Evolutionary conservation across 257 asterid species (phyloP), one percentile per base, ranked within the genome.

Genomic region (Cruciata laevipes): DNA sequence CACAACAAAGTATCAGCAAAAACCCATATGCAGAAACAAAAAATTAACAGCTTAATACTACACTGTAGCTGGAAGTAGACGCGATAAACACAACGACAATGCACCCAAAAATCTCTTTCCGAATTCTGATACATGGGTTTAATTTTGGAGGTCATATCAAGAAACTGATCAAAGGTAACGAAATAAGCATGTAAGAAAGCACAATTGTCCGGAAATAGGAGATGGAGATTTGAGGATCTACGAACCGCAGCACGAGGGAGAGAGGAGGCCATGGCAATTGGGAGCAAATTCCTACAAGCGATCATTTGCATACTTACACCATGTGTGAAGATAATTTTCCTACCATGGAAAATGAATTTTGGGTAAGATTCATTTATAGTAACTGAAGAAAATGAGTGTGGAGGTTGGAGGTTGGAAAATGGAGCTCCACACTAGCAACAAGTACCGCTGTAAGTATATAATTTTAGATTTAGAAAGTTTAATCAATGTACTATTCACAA

Each of bases 261-360:
- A 16, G 75, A 52, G 74, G 78, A 69, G 68, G 78, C 60, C 78
- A 74, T 74, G 37, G 78, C 70, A 53, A 61, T 53, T 37, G 67
- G 57, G 21, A 63, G 63, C 40, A 37, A 31, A 40, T 64, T 40
- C 49, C 67, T 27, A 17, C 69, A 55, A 51, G 63, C 32, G 21
- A 68, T 62, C 70, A 68, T 74, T 61, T 38, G 78, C 61, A 61
- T 52, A 38, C 20, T 68, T 14, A 37, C 40, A 68, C 63, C 51
- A 12, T 18, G 3, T 27, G 30, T 44, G 20, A 17, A 32, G 23
- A 32, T 61, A 17, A 6, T 12, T 61, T 31, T 32, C 47, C 25
- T 16, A 11, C 11, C 18, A 10, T 61, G 25, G 4, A 17, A 31
- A 61, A 17, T 37, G 47, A 61, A 32, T 30, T 17, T 10, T 21